phyloP scores from a whole-genome alignment of 805 yeast genomes.

The Blastobotrys parvus region DNA sequence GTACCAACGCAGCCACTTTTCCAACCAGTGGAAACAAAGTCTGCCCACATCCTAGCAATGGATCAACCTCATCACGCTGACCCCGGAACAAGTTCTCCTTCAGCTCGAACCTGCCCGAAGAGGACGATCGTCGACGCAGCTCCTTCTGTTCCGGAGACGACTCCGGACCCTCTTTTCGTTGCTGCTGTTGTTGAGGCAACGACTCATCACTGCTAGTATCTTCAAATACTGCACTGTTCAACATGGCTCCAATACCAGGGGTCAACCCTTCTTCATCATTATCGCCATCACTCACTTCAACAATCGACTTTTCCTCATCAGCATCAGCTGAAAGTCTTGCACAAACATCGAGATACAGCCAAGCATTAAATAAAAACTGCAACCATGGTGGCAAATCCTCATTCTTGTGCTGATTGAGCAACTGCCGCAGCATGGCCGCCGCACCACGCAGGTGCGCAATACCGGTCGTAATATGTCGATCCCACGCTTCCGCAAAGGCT shows the following conservation, averaged over 20 bases:
- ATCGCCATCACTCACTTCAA: neutral
- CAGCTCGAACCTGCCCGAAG: neutral
- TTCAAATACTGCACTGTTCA: neutral
- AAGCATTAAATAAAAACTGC: slow-evolving; percentile 51
- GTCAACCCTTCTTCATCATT: neutral
- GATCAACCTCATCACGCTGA: slow-evolving; percentile 36
- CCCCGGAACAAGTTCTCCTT: neutral
- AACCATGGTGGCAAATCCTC: slow-evolving; percentile 32
- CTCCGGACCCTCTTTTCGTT: neutral
- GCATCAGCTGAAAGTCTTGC: slow-evolving; percentile 52
- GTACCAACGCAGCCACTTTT: slow-evolving; percentile 48
- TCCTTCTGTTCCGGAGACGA: slow-evolving; percentile 17
- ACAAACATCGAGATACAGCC: slow-evolving; percentile 60
- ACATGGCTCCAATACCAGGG: neutral
- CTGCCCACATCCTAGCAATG: slow-evolving; percentile 60
- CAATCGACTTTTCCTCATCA: neutral
- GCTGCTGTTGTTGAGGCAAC: neutral
- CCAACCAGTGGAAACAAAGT: slow-evolving; percentile 57
- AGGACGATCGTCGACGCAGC: slow-evolving; percentile 26
- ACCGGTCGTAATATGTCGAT: slow-evolving; percentile 56
- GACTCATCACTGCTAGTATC: neutral
- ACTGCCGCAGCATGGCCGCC: slow-evolving; percentile 40
- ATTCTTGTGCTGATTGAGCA: slow-evolving; percentile 11
- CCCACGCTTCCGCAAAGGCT: slow-evolving; percentile 64
- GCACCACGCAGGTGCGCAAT: slow-evolving; percentile 65